Evolutionary conservation across 345 rosid genomes (phyloP), one percentile per base, ranked within the genome.

Genomic region (Gossypium herbaceum): DNA sequence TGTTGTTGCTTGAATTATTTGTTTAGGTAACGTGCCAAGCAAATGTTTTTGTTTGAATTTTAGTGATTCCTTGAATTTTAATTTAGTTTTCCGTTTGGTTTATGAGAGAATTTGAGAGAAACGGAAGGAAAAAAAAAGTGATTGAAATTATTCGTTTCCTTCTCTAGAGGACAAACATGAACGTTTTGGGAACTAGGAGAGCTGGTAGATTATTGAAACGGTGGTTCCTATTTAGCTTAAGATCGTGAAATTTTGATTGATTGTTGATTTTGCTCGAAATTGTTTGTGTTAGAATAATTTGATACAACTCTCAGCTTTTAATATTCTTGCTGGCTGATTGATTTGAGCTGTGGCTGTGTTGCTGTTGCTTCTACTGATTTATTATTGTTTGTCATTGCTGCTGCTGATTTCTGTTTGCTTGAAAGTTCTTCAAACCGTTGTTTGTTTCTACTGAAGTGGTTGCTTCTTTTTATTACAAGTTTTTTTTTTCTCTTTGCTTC

Each of bases 11-110:
- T 72, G 16, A 64, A 50, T 48, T 15, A 39, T 44, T 68, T 27
- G 59, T 70, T 64, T 69, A 73, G 85, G 80, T 77, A 77, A 73
- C 44, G 79, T 74, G 39, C 61, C 58, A 27, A 34, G 12, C 47
- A 4, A 72, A 22, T 72, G 54, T 47, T 20, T 52, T 66, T 56
- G 60, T 8, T 75, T 52, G 50, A 54, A 70, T 34, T 54, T 43
- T 76, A 29, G 41, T 68, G 2, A 44, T 78, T 58, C 55, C 9
- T 3, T 69, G 52, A 54, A 24, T 69, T 12, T 15, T 76, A 62
- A 15, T 55, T 75, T 11, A 75, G 50, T 44, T 61, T 73, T 72
- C 56, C 74, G 83, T 73, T 80, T 69, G 72, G 72, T 54, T 62
- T 9, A 56, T 7, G 68, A 68, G 75, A 73, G 73, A 68, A 9